A percentile compares a stretch with the other conserved stretches of the same genome.
Evolutionary conservation across 768 basidiomycete species (phyloP).

Genomic region (Hypsizygus marmoreus): DNA sequence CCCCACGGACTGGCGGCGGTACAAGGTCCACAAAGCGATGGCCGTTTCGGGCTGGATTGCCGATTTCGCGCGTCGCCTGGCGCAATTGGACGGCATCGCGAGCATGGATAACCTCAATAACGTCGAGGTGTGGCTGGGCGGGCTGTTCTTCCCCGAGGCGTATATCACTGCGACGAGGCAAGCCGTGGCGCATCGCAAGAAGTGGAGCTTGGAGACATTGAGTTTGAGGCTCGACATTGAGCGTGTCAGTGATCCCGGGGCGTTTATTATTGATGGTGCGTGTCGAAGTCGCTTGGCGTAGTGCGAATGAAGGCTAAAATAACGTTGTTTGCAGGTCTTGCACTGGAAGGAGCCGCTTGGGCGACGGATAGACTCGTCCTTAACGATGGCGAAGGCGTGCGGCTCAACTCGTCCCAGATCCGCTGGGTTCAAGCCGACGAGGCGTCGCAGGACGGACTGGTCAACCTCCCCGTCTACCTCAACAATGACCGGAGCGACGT

Average conservation of each 20-base stretch:
- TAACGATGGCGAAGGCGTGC: slow-evolving; percentile 82
- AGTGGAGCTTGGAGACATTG: slow-evolving; percentile 91
- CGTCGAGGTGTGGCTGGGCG: slow-evolving; percentile 89
- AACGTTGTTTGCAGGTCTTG: slow-evolving; percentile 58
- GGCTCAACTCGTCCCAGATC: slow-evolving; percentile 80
- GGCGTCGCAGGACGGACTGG: slow-evolving; percentile 40
- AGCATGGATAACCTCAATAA: slow-evolving; percentile 61
- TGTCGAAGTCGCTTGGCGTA: slow-evolving; percentile 9
- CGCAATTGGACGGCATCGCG: slow-evolving; percentile 79
- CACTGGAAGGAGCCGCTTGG: slow-evolving; percentile 88
- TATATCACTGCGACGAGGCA: slow-evolving; percentile 96
- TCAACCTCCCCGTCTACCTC: slow-evolving; percentile 90
- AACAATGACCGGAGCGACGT: slow-evolving; percentile 89
- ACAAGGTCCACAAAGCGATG: slow-evolving; percentile 84
- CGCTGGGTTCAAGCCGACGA: slow-evolving; percentile 77
- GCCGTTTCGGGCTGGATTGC: slow-evolving; percentile 85
- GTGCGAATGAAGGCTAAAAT: slow-evolving; percentile 2
- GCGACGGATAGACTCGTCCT: slow-evolving; percentile 65
- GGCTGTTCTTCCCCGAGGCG: slow-evolving; percentile 94
- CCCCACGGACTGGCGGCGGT: slow-evolving; percentile 84
- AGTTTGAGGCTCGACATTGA: slow-evolving; percentile 81
- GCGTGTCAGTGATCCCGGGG: slow-evolving; percentile 70
- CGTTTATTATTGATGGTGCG: slow-evolving; percentile 89
- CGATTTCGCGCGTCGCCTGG: slow-evolving; percentile 76
- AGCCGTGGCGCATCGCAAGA: slow-evolving; percentile 89